These are phyloP conservation scores for Chondrus crispus DNA, from an alignment of 23 red algal genomes.

Conservation along the genomic window DNA sequence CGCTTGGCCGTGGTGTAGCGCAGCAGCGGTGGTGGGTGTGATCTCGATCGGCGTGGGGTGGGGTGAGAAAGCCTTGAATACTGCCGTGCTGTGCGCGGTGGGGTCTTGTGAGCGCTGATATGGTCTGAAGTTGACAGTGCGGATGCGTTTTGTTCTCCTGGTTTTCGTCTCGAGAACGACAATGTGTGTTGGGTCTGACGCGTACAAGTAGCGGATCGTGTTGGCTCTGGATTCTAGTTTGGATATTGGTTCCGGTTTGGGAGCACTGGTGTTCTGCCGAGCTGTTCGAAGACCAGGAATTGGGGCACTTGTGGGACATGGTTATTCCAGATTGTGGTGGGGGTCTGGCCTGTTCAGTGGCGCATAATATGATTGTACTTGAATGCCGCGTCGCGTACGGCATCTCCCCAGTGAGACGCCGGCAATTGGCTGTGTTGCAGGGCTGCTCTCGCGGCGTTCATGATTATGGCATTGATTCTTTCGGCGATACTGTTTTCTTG, in stretches of 20 bases:
- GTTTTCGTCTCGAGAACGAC: background rate
- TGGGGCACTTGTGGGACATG: background rate
- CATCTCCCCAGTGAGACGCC: background rate
- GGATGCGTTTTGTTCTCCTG: background rate
- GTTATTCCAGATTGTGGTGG: background rate
- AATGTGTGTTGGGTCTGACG: background rate
- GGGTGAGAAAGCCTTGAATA: background rate
- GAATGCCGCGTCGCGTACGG: background rate
- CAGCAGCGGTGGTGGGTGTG: background rate
- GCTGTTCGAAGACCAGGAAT: background rate
- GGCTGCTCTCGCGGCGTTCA: background rate
- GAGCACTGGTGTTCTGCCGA: background rate
- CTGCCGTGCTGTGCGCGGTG: background rate
- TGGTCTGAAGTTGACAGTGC: conserved; percentile 25
- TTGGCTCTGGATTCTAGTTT: background rate
- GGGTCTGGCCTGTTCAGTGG: background rate
- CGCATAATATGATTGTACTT: background rate
- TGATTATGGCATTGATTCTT: background rate
- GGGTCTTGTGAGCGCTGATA: background rate
- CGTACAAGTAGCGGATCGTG: background rate
- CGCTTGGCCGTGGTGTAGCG: background rate
- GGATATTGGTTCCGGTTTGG: background rate
- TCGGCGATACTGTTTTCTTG: conserved; percentile 26
- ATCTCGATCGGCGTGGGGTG: background rate
- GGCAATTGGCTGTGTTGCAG: background rate